Evolutionary conservation across 202 grass and related monocot species (phyloP).

Genomic region (Panicum hallii): DNA sequence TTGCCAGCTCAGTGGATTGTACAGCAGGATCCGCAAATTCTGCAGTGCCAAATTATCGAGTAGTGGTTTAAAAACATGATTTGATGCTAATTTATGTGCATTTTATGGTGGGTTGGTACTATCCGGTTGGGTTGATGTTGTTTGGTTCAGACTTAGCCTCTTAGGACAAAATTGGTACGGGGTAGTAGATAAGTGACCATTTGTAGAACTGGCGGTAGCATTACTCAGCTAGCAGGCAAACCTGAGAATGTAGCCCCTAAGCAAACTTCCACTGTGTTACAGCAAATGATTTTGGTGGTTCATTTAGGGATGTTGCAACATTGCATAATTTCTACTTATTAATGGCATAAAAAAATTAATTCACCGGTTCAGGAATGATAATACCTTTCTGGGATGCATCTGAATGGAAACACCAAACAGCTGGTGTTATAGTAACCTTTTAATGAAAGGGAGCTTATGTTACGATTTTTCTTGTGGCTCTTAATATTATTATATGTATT

Average conservation of each 20-base stretch:
- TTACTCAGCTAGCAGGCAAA: not conserved
- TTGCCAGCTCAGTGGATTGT: not conserved
- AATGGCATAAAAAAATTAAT: not conserved
- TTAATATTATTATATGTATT: not conserved
- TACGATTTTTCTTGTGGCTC: not conserved
- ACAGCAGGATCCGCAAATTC: not conserved
- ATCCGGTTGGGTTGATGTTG: not conserved
- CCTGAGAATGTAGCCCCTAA: not conserved
- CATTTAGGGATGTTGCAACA: not conserved
- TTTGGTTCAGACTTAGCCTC: not conserved
- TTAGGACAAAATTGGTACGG: not conserved
- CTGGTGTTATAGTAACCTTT: not conserved
- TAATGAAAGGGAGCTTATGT: not conserved
- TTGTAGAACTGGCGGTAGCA: not conserved
- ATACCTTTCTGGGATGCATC: not conserved
- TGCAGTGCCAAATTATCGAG: not conserved
- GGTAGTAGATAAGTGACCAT: not conserved
- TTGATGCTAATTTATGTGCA: not conserved
- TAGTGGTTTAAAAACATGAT: not conserved
- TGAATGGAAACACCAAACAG: not conserved
- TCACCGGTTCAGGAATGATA: not conserved
- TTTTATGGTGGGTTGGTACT: not conserved
- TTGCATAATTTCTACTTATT: not conserved
- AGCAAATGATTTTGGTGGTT: not conserved
- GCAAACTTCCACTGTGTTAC: not conserved